Evolutionary conservation across 2,329 filamentous ascomycete species (phyloP).

Genomic region (Lasiodiplodia theobromae): DNA sequence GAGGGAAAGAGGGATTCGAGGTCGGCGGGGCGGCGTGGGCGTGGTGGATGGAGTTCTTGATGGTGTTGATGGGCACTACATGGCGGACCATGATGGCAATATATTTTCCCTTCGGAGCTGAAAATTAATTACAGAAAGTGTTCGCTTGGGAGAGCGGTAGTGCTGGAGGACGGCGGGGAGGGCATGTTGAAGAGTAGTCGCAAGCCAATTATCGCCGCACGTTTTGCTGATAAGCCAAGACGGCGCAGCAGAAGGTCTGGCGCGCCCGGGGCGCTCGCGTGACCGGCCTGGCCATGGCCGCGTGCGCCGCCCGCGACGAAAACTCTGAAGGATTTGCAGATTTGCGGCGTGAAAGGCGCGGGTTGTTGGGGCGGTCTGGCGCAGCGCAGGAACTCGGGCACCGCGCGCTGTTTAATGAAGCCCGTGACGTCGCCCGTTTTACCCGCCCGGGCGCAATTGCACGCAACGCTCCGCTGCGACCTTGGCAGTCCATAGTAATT

Average conservation of each 20-base stretch:
- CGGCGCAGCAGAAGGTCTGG: constrained; percentile 7
- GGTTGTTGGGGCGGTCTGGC: constrained; percentile 5
- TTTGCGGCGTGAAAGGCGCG: constrained; percentile 25
- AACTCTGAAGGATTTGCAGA: constrained; percentile 26
- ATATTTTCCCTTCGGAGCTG: not conserved
- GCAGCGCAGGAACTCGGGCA: constrained; percentile 13
- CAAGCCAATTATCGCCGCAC: constrained; percentile 17
- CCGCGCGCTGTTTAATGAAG: constrained; percentile 23
- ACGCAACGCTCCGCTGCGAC: constrained; percentile 13
- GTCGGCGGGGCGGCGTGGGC: constrained; percentile 14
- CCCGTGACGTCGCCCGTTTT: constrained; percentile 25
- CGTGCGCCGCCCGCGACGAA: constrained; percentile 25
- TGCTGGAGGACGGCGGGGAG: constrained; percentile 17
- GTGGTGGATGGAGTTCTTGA: constrained; percentile 27
- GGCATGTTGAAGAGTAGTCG: constrained; percentile 26
- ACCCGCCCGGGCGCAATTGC: constrained; percentile 14
- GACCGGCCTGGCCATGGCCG: constrained; percentile 22
- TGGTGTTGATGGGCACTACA: constrained; percentile 30
- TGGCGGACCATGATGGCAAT: constrained; percentile 31
- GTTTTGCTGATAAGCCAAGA: constrained; percentile 24
- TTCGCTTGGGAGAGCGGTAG: constrained; percentile 15
- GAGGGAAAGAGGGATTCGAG: constrained; percentile 9
- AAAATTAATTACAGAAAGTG: constrained; percentile 8
- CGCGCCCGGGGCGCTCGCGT: constrained; percentile 21
- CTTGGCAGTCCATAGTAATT: constrained; percentile 19